These are phyloP conservation scores for Metarhizium brunneum DNA, from an alignment of 2,329 filamentous ascomycete species.

Conservation along the genomic window DNA sequence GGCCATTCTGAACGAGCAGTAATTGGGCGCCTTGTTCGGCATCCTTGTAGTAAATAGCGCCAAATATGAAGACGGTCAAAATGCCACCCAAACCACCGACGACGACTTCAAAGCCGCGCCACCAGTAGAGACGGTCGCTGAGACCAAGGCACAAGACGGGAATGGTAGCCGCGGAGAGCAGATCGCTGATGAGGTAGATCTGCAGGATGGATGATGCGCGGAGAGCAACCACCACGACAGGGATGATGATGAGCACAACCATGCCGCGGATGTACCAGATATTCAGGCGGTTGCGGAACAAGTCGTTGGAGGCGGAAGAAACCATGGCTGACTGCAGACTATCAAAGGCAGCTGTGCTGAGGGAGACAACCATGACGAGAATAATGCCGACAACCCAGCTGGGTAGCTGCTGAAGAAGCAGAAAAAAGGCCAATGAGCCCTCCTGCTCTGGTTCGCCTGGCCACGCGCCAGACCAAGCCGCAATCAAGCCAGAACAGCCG, in stretches of 20 bases:
- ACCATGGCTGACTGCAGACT: conserved; percentile 77
- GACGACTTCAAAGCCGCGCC: conserved; percentile 73
- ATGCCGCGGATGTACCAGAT: conserved; percentile 62
- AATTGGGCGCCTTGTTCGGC: conserved; percentile 54
- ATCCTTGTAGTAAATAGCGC: conserved; percentile 66
- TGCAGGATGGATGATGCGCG: conserved; percentile 66
- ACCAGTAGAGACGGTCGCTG: conserved; percentile 60
- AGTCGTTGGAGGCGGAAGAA: conserved; percentile 73
- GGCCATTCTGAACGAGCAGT: conserved; percentile 61
- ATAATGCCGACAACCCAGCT: conserved; percentile 76
- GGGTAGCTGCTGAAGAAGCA: conserved; percentile 62
- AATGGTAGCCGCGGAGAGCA: conserved; percentile 67
- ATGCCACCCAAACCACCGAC: conserved; percentile 70
- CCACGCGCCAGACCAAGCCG: conserved; percentile 68
- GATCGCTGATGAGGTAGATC: conserved; percentile 75
- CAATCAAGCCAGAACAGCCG: conserved; percentile 63
- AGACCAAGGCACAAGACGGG: conserved; percentile 69
- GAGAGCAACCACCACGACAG: conserved; percentile 64
- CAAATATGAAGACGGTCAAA: conserved; percentile 73
- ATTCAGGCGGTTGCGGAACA: conserved; percentile 73
- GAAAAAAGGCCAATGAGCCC: conserved; percentile 64
- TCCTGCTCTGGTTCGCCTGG: conserved; percentile 49
- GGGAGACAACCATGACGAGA: conserved; percentile 68
- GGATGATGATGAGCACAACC: conserved; percentile 66
- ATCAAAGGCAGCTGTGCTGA: conserved; percentile 73